Percentiles rank a stretch among this genome's conserved stretches.
phyloP scores from a whole-genome alignment of 495 filamentous ascomycete species.

The Darksidea phi region DNA sequence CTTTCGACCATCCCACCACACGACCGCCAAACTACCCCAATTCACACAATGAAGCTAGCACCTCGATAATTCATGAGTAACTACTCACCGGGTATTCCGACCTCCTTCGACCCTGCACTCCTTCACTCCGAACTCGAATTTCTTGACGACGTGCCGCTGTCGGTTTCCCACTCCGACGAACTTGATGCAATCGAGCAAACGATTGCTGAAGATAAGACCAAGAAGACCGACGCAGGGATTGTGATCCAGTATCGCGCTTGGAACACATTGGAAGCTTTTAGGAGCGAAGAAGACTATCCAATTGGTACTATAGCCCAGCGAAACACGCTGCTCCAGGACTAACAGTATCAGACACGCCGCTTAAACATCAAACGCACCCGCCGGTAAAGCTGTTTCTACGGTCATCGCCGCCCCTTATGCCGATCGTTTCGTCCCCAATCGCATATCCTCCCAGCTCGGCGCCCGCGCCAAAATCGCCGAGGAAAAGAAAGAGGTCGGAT shows the following conservation, averaged over 20 bases:
- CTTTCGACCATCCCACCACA: not conserved
- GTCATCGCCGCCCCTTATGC: slow-evolving; percentile 55
- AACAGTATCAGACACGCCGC: slow-evolving; percentile 27
- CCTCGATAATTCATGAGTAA: slow-evolving; percentile 13
- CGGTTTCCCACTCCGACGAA: slow-evolving; percentile 58
- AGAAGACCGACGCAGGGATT: slow-evolving; percentile 51
- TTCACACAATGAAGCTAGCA: too few relatives aligned
- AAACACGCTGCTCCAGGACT: not conserved
- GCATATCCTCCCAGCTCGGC: slow-evolving; percentile 58
- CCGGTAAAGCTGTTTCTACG: slow-evolving; percentile 14
- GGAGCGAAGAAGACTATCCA: slow-evolving; percentile 59
- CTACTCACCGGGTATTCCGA: slow-evolving; percentile 35
- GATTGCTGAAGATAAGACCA: slow-evolving; percentile 50
- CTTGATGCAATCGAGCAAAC: slow-evolving; percentile 57
- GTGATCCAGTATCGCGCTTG: slow-evolving; percentile 66
- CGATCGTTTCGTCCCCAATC: slow-evolving; percentile 62
- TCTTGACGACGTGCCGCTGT: slow-evolving; percentile 21
- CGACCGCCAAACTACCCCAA: not conserved
- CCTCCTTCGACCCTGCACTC: slow-evolving; percentile 57
- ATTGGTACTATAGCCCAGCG: slow-evolving; percentile 41
- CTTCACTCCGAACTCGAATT: slow-evolving; percentile 50
- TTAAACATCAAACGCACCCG: slow-evolving; percentile 4
- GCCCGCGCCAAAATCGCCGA: slow-evolving; percentile 43
- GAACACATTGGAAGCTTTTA: slow-evolving; percentile 59
- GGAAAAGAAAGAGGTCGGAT: slow-evolving; percentile 35